Base-by-base conservation (phyloP, 129 eudicot genomes). In the Flaveria sonorensis region DNA sequence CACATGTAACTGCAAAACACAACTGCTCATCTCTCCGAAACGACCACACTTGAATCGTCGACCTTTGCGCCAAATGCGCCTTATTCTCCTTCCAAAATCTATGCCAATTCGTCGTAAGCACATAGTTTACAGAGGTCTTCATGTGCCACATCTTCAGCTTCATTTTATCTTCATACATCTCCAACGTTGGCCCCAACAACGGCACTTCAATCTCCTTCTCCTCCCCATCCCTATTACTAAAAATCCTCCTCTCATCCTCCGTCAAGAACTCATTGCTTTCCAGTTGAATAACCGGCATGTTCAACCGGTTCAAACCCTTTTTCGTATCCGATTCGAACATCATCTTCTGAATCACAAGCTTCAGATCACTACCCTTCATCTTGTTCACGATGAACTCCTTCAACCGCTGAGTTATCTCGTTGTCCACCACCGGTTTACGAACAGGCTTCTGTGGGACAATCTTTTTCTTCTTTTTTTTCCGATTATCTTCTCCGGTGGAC, bases 21-120 rank as follows among this genome's bases (percentile, higher is more conserved):
- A 79, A 15, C 50, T 39, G 4, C 7, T 13, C 19, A 0, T 40
- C 63, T 42, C 15, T 53, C 12, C 73, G 66, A 72, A 61, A 79
- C 67, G 78, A 79, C 78, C 78, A 79, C 6, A 72, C 83, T 42
- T 79, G 82, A 20, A 79, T 26, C 23, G 0, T 50, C 1, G 77
- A 48, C 2, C 23, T 0, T 62, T 10, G 14, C 56, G 11, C 23
- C 48, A 79, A 20, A 39, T 61, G 20, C 13, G 19, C 5, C 2
- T n/a, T 20, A 10, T 79, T 72, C 4, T 10, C 32, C 36, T 32
- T 21, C 78, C 67, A 52, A 36, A 79, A 79, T 0, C 32, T 18
- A 23, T 45, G 14, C 73, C 78, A 79, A 14, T 51, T 63, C 10
- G 83, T 72, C 19, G 15, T 23, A 11, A 79, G 21, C 39, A 79